These are phyloP conservation scores for Candida saitoana DNA, from an alignment of 805 yeast species.

Conservation along the genomic window DNA sequence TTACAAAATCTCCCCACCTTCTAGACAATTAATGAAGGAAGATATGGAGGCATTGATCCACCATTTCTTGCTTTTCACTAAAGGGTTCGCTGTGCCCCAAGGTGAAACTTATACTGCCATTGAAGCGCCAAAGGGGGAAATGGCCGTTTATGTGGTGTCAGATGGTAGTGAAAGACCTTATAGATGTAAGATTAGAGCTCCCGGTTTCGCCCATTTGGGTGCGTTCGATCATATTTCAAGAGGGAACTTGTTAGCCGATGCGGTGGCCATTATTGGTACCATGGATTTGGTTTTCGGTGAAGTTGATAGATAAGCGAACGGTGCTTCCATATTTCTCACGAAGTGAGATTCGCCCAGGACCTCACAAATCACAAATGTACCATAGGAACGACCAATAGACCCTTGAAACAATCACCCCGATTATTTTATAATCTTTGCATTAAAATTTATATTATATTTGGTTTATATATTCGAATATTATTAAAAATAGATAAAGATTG, in stretches of 20 bases:
- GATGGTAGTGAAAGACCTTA: constrained; percentile 90
- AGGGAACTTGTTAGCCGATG: constrained; percentile 85
- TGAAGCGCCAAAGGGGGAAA: constrained; percentile 94
- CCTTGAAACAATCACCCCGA: no score
- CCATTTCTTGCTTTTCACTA: constrained; percentile 81
- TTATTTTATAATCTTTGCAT: constrained; percentile 5
- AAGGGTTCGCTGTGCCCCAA: constrained; percentile 84
- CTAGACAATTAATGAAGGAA: constrained; percentile 78
- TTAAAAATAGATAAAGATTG: no score
- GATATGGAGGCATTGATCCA: constrained; percentile 92
- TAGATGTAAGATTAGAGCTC: constrained; percentile 91
- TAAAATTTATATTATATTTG: constrained; percentile 3
- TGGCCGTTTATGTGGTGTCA: constrained; percentile 85
- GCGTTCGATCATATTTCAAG: constrained; percentile 85
- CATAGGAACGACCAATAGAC: no score
- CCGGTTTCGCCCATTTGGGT: constrained; percentile 86
- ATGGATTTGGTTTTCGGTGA: constrained; percentile 95
- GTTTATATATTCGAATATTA: constrained; percentile 3
- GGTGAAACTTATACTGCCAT: constrained; percentile 91
- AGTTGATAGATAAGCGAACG: constrained; percentile 90
- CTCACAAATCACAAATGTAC: no score
- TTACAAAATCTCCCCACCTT: constrained; percentile 78
- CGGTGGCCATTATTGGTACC: constrained; percentile 90
- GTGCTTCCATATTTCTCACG: no score
- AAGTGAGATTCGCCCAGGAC: no score